Evolutionary conservation across 495 filamentous ascomycete genomes (phyloP).

Genomic region (Podospora conica): DNA sequence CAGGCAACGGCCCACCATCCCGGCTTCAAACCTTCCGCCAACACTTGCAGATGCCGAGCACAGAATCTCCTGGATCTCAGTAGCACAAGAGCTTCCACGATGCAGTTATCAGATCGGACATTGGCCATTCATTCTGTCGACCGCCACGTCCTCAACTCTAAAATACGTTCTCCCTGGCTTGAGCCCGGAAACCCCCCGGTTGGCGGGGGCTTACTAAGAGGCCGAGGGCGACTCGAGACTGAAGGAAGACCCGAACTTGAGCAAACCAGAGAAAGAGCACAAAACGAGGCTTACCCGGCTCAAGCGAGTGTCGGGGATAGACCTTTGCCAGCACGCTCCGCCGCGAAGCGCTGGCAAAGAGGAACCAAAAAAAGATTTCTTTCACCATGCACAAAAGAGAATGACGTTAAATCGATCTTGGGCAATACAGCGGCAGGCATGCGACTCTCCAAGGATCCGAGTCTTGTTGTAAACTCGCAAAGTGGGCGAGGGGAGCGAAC

Average conservation of each 20-base stretch:
- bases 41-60: too few species aligned
- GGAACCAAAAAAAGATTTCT: background rate
- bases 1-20: constrained; percentile 2
- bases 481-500: background rate
- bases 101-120: too few species aligned
- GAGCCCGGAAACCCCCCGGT: background rate
- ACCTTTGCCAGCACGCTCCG: background rate
- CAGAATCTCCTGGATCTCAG: background rate
- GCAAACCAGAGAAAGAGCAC: background rate
- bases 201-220: background rate
- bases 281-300: background rate
- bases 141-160: background rate
- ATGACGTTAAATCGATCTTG: background rate
- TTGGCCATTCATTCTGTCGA: too few species aligned
- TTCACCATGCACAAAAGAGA: background rate
- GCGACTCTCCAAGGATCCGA: background rate
- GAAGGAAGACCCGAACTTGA: background rate
- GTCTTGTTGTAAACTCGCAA: background rate
- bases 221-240: background rate
- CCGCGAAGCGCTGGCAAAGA: background rate
- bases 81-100: background rate
- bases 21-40: too few species aligned
- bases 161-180: background rate
- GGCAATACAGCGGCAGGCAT: too few species aligned
- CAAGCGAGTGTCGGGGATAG: background rate